Percentiles rank a stretch among this genome's conserved stretches.
Conservation (phyloP, 306 rosid species). For the Mimosa pudica region DNA sequence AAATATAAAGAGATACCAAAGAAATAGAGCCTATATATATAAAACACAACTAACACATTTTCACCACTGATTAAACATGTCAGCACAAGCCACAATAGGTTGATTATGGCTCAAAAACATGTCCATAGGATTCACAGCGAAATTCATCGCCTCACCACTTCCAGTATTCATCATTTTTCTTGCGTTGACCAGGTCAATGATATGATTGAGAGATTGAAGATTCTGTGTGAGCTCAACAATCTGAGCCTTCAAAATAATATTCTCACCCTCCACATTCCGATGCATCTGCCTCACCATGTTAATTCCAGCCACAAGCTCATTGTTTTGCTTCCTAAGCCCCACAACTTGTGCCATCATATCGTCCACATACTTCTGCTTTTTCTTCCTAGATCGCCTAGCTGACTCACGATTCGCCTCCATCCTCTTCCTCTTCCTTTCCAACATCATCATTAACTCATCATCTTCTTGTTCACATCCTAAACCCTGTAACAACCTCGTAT, state of each 20-base stretch:
- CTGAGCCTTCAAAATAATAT: constrained; percentile 64
- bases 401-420: constrained; percentile 87
- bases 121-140: constrained; percentile 52
- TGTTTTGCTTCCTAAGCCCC: constrained; percentile 52
- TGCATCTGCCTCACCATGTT: constrained; percentile 50
- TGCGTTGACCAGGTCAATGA: constrained; percentile 49
- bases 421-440: constrained; percentile 75
- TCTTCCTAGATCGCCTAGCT: constrained; percentile 76
- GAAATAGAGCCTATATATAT: neutral
- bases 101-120: constrained; percentile 52
- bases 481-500: constrained; percentile 41
- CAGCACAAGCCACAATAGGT: constrained; percentile 70
- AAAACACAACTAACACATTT: neutral
- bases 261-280: constrained; percentile 59
- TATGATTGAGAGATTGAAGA: constrained; percentile 65
- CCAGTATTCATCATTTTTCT: neutral
- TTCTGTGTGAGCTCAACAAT: constrained; percentile 65
- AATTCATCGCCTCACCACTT: constrained; percentile 30
- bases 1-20: neutral
- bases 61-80: constrained; percentile 58
- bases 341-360: constrained; percentile 52
- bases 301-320: constrained; percentile 43
- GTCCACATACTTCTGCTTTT: constrained; percentile 75
- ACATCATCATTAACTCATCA: constrained; percentile 53
- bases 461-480: constrained; percentile 51